A percentile compares a stretch with the other conserved stretches of the same genome.
These are phyloP conservation scores for Euryodendron excelsum DNA, from an alignment of 148 eudicot genomes.

Conservation along the genomic window DNA sequence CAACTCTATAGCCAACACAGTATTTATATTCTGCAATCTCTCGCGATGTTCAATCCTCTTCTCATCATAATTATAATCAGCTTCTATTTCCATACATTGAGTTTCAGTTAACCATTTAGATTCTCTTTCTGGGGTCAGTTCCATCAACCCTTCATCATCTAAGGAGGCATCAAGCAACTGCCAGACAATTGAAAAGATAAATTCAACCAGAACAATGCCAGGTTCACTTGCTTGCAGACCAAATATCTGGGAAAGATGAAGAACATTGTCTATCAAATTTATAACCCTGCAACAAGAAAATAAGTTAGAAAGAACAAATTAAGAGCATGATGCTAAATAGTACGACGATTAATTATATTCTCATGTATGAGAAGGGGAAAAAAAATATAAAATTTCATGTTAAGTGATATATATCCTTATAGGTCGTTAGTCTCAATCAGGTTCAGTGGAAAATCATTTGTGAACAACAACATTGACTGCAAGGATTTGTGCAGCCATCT, in stretches of 20 bases:
- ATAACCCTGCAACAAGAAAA: slow-evolving; percentile 58
- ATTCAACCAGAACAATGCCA: slow-evolving; percentile 54
- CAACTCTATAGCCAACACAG: slow-evolving; percentile 66
- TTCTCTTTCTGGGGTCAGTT: slow-evolving; percentile 57
- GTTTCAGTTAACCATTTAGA: slow-evolving; percentile 48
- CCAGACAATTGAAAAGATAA: slow-evolving; percentile 63
- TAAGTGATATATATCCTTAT: not conserved
- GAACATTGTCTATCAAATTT: slow-evolving; percentile 53
- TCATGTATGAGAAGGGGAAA: not conserved
- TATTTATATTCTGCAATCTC: slow-evolving; percentile 51
- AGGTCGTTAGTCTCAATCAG: not conserved
- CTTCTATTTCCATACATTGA: slow-evolving; percentile 64
- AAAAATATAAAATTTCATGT: not conserved
- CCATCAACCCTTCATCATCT: slow-evolving; percentile 87
- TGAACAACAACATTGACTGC: too few species aligned
- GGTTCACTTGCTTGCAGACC: slow-evolving; percentile 54
- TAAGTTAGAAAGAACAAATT: not conserved
- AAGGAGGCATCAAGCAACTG: slow-evolving; percentile 87
- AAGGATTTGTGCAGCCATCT: too few species aligned
- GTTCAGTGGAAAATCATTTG: not conserved
- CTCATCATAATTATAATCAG: slow-evolving; percentile 36
- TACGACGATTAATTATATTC: not conserved
- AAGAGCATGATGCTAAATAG: not conserved
- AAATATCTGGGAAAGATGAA: slow-evolving; percentile 63
- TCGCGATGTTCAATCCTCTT: slow-evolving; percentile 52